Percentiles rank a stretch among this genome's conserved stretches.
These are phyloP conservation scores for Penicillium psychrofluorescens DNA, from an alignment of 495 filamentous ascomycete genomes.

Conservation along the genomic window DNA sequence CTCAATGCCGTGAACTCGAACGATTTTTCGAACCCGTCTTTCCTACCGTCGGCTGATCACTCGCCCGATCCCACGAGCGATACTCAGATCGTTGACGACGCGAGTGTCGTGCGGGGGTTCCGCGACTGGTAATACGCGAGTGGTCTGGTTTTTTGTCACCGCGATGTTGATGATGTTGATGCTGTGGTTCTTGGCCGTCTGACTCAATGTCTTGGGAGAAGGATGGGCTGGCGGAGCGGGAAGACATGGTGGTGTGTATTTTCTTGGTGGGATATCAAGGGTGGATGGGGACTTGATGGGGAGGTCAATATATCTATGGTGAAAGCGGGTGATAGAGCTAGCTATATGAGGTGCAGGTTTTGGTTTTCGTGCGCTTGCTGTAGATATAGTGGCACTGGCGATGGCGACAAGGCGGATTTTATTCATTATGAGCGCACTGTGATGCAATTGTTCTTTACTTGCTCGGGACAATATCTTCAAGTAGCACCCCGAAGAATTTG, in stretches of 20 bases:
- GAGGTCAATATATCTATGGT: background rate
- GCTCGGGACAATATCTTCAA: background rate
- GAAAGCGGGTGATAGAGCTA: background rate
- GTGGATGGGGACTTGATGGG: background rate
- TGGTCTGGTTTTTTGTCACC: slow-evolving; percentile 4
- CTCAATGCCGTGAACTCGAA: slow-evolving; percentile 17
- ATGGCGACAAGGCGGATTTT: background rate
- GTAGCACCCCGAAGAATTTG: background rate
- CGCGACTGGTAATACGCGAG: slow-evolving; percentile 10
- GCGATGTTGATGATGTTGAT: slow-evolving; percentile 3
- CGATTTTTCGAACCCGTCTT: slow-evolving; percentile 17
- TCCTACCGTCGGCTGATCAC: slow-evolving; percentile 2
- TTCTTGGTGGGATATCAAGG: background rate
- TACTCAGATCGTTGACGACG: slow-evolving; percentile 15
- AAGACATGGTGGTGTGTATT: slow-evolving; percentile 1
- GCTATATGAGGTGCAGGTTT: background rate
- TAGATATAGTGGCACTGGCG: background rate
- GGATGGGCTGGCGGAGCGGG: slow-evolving; percentile 7
- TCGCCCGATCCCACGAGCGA: slow-evolving; percentile 9
- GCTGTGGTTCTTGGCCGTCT: slow-evolving; percentile 1
- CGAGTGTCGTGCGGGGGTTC: slow-evolving; percentile 12
- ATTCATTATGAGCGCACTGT: slow-evolving; percentile 11
- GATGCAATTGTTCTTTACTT: background rate
- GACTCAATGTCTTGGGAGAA: slow-evolving; percentile 1
- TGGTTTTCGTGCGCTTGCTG: background rate